Percentiles rank a stretch among this genome's conserved stretches.
phyloP scores from a whole-genome alignment of 768 basidiomycete genomes.

The Coprinellus micaceus region DNA sequence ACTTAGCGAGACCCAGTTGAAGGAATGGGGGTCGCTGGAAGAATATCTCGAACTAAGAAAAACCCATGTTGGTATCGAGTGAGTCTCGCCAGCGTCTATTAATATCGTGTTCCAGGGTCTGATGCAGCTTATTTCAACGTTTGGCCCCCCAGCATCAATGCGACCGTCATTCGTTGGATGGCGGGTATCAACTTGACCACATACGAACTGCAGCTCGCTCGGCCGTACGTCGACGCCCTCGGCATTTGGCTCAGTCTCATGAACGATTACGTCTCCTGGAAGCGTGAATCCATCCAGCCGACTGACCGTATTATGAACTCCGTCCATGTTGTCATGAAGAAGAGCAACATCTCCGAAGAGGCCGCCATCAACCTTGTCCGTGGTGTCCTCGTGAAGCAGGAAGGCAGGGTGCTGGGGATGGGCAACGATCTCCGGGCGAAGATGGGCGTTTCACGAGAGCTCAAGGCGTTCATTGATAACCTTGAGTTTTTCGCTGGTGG shows the following conservation, averaged over 20 bases:
- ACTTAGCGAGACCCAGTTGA: background rate
- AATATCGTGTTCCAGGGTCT: too few species aligned
- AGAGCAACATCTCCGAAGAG: background rate
- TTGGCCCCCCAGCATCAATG: background rate
- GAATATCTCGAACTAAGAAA: background rate
- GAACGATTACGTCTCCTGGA: constrained; percentile 3
- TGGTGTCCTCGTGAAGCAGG: background rate
- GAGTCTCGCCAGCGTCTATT: too few species aligned
- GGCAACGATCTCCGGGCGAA: background rate
- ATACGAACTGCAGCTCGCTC: background rate
- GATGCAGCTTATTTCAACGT: too few species aligned
- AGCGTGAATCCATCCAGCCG: constrained; percentile 1
- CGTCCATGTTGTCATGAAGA: background rate
- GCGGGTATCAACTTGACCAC: background rate
- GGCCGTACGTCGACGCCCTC: background rate
- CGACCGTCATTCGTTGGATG: constrained; percentile 1
- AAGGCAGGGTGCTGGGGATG: background rate
- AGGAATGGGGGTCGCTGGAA: background rate
- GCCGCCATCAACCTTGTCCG: background rate
- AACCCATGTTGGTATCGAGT: background rate
- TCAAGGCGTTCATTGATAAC: background rate
- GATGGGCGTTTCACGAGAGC: background rate
- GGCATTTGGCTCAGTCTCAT: constrained; percentile 2
- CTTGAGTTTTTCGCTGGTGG: background rate
- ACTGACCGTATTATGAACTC: constrained; percentile 2